Conservation (phyloP, 208 protist species). For the Acanthamoeba lenticulata region DNA sequence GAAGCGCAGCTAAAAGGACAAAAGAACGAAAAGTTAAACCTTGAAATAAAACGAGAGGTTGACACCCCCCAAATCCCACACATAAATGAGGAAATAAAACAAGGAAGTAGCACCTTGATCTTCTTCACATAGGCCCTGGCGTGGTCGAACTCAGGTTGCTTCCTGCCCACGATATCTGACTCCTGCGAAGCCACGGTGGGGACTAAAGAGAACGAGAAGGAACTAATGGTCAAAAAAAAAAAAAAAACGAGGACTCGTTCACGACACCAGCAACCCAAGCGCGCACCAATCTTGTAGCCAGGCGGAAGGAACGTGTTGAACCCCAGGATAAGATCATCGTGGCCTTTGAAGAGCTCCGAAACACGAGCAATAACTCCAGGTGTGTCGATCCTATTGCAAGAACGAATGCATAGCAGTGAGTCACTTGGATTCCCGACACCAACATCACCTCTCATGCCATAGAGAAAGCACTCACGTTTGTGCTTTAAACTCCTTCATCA, state of each 20-base stretch:
- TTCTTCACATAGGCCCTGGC: constrained; percentile 88
- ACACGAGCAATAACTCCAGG: constrained; percentile 90
- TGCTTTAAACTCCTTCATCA: constrained; percentile 88
- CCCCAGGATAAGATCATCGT: constrained; percentile 87
- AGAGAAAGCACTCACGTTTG: constrained; percentile 71
- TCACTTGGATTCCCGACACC: no score
- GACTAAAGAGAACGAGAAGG: neutral
- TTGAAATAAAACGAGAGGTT: no score
- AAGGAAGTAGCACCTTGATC: constrained; percentile 78
- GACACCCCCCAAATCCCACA: no score
- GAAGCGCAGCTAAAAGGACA: constrained; percentile 78
- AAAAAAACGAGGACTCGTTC: neutral
- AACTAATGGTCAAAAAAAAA: neutral
- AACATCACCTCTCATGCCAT: neutral
- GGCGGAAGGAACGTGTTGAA: constrained; percentile 93
- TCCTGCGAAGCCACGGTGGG: neutral
- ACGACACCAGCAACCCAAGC: neutral
- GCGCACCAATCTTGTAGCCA: constrained; percentile 84
- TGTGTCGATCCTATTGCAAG: constrained; percentile 84
- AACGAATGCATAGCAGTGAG: neutral
- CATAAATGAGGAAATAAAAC: neutral
- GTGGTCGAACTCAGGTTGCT: constrained; percentile 85
- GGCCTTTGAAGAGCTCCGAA: constrained; percentile 87
- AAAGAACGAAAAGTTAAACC: neutral
- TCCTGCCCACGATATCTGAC: neutral